Base-by-base conservation (phyloP, 305 asterid species). In the Vinca major region DNA sequence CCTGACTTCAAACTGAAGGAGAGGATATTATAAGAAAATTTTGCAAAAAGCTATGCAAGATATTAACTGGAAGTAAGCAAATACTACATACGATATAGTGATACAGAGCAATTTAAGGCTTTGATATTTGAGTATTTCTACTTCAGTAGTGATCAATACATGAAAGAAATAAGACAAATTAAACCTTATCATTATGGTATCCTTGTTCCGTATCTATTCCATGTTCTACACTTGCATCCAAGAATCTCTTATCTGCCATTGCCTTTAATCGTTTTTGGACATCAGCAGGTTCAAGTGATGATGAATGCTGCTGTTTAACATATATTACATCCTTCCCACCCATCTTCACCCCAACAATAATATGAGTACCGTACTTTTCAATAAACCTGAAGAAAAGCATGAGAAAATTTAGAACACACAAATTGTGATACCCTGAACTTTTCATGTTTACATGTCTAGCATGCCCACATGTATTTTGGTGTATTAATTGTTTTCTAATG, bases 311-410 rank as follows among this genome's bases (percentile, higher is more conserved):
- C 68, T 92, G 98, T 76, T 92, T 92, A 86, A 86, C 49, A 78
- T 83, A 90, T 72, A 88, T 81, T 37, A 90, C 97, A 82, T 92
- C 98, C 79, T 88, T 89, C 63, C 97, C 98, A 55, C 98, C 98
- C 96, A 92, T 92, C 90, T 88, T 88, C 53, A 92, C 77, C 71
- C 98, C 97, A 76, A 88, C 98, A 73, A 92, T 84, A 62, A 92
- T 72, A 78, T 92, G 98, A 69, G 98, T 92, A 70, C 98, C 98
- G 79, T 81, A 92, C 81, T 82, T 89, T 74, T 80, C 86, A 71
- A 92, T 89, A 78, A 92, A 92, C 95, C 98, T 92, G 88, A 49
- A 75, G 61, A 7, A 41, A 41, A 41, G 33, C 33, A 26, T 26
- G 33, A 26, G 33, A 26, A 26, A 26, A 26, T 26, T 26, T 26